phyloP scores from a whole-genome alignment of 306 rosid genomes.

The Prunus campanulata region DNA sequence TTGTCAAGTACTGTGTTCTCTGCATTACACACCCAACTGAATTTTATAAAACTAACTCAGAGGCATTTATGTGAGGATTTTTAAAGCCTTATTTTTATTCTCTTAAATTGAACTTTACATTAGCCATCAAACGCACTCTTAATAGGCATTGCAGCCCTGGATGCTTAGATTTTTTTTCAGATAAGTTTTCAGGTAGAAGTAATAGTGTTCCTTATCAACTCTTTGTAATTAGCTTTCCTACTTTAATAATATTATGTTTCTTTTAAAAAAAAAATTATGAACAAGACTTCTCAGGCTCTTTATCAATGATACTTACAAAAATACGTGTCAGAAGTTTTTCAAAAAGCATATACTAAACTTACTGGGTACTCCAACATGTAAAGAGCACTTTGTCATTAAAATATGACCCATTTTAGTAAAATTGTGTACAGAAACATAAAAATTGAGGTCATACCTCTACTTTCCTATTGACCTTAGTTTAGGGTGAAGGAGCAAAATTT shows the following conservation, averaged over 20 bases:
- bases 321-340: neutral
- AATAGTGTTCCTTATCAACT: neutral
- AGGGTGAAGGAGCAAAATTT: neutral
- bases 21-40: neutral
- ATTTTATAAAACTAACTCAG: neutral
- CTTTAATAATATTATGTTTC: no score
- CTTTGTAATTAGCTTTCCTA: no score
- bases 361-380: neutral
- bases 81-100: neutral
- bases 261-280: neutral
- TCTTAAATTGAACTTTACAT: neutral
- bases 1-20: neutral
- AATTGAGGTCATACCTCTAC: neutral
- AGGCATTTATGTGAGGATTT: constrained; percentile 1
- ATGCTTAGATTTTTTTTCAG: neutral
- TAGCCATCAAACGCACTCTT: neutral
- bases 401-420: neutral
- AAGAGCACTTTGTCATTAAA: neutral
- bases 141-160: neutral
- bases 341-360: neutral
- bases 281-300: neutral
- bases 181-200: neutral
- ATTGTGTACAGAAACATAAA: neutral
- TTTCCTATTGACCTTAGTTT: no score
- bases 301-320: neutral